Base-by-base conservation (phyloP, 257 asterid genomes). In the Leonotis leonurus region DNA sequence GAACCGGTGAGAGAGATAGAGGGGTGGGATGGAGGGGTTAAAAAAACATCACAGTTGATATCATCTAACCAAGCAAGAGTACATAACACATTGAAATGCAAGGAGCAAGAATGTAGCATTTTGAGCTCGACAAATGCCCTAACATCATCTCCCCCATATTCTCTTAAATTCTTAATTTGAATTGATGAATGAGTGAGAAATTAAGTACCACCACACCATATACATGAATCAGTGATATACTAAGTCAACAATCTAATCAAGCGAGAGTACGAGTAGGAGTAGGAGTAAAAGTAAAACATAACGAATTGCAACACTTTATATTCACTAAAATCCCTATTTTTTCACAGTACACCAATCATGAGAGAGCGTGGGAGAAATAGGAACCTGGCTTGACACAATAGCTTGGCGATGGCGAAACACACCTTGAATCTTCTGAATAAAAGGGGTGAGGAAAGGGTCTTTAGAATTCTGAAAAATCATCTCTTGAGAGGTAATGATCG, bases 371-470 rank as follows among this genome's bases (percentile, higher is more conserved):
- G 1, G 5, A 14, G 43, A 57, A 35, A 69, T 0, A 5, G n/a
- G 6, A 14, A 70, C 75, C 67, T 70, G 64, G 17, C 51, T 25
- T 17, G 30, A 17, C 6, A 59, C 55, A 13, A 16, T 22, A 40
- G 90, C 82, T 20, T 82, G 77, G 21, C 80, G 81, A 63, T 77
- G 89, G 21, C 87, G 88, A 58, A 81, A 62, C 3, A 84, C 62
- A 3, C 76, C 75, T 41, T 81, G 90, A 51, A 89, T 83, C 78
- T 86, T 84, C 3, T 79, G 75, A 22, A 79, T 78, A 40, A 89
- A 89, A n/a, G 97, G 93, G 26, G 77, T 45, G 54, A 89, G 83
- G 0, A 85, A 68, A 5, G 97, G 95, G 70, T 86, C 97, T 33
- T 67, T 76, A 0, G 94, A 81, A 69, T 89, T 86, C 36, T 79